phyloP scores from a whole-genome alignment of 768 basidiomycete species.

The Obba rivulosa region DNA sequence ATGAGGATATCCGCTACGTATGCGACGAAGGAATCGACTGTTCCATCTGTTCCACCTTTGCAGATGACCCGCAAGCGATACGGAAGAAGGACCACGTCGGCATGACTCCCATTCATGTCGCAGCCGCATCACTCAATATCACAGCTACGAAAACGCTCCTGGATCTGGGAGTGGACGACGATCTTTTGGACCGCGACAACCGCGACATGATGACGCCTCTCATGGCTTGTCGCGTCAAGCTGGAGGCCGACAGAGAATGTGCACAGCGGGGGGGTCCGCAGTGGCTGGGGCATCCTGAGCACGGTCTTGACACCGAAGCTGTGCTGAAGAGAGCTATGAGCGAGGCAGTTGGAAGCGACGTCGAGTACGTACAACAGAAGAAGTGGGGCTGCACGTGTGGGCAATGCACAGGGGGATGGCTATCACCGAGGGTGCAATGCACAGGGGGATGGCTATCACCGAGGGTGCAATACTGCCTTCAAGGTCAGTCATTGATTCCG shows the following conservation, averaged over 20 bases:
- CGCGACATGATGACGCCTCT: background rate
- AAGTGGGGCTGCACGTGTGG: slow-evolving; percentile 1
- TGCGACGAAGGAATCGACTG: background rate
- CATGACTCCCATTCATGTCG: slow-evolving; percentile 11
- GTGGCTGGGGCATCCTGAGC: background rate
- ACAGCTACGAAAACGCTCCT: slow-evolving; percentile 1
- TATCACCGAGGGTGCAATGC: background rate
- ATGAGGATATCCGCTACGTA: slow-evolving; percentile 2
- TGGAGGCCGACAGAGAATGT: no score
- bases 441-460: background rate
- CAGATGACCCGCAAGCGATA: background rate
- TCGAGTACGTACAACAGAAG: background rate
- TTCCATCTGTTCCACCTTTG: slow-evolving; percentile 2
- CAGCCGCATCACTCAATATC: slow-evolving; percentile 3
- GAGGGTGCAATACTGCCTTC: background rate
- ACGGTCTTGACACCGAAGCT: background rate
- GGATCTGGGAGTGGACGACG: background rate
- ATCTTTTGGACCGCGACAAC: background rate
- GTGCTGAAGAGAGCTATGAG: background rate
- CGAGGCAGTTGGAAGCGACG: background rate
- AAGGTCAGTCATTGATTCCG: background rate
- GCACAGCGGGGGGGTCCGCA: no score
- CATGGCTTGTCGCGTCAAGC: background rate
- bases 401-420: background rate
- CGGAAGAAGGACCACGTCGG: slow-evolving; percentile 8